Base-by-base conservation (phyloP, 2,329 filamentous ascomycete species). In the Zopfia rhizophila region DNA sequence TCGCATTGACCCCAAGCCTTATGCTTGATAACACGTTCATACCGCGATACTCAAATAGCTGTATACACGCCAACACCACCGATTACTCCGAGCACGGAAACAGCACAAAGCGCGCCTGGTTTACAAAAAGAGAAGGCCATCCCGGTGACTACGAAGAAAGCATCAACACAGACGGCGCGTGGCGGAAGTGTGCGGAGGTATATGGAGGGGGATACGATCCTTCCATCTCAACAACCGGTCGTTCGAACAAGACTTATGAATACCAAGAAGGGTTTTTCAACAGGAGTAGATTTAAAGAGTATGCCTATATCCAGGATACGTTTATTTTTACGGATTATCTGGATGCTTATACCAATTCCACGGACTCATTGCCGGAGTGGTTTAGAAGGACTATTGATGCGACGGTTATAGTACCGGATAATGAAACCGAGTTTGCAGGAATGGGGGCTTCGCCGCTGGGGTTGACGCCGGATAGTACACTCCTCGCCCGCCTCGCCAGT, bases 21-120 rank as follows among this genome's bases (percentile, higher is more conserved):
- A 48, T 53, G 24, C 46, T 57, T 38, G 53, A 55, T 22, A 53
- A 45, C 17, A 44, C 54, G 1, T 60, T 60, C 35, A 35, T 60
- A 11, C 56, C 56, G 21, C 53, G 54, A 2, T 60, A 44, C 32
- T 51, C 48, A 5, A 54, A 53, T 19, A 48, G 46, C 7, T 60
- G 56, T 43, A 17, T 56, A 3, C 46, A 54, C n/a, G 5, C 19
- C 7, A 27, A 24, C 12, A 27, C 7, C 7, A 24, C 18, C n/a
- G n/a, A n/a, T n/a, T 24, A n/a, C 6, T 7, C 7, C 7, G 5
- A 6, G 6, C 12, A 27, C 22, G 18, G 7, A 7, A 13, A 29
- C 25, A 13, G 36, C 7, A 5, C 28, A 38, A 3, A 8, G 11
- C 3, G n/a, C n/a, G n/a, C n/a, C n/a, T n/a, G n/a, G n/a, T n/a